Evolutionary conservation across 306 rosid species (phyloP), one percentile per base, ranked within the genome.

Genomic region (Glycine latifolia): DNA sequence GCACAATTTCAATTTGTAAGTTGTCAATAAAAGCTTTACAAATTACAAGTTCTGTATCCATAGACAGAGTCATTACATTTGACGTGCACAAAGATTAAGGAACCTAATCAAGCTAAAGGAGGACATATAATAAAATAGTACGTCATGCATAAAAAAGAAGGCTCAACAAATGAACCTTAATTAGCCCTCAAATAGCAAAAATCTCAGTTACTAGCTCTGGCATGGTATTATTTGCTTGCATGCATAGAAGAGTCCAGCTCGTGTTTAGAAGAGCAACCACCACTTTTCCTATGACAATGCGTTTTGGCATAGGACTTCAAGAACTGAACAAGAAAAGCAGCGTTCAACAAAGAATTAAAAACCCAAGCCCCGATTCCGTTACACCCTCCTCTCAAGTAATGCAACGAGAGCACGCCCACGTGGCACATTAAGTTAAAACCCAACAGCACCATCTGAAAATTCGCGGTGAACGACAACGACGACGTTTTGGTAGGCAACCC

Each of bases 351-450:
- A 0, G 94, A 87, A 74, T 90, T 93, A 67, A 85, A 87, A 6
- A 77, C 39, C 97, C 96, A 93, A 7, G 97, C 96, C 0, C 94
- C 97, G 8, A 93, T 91, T 39, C 97, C 97, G 11, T 93, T 91
- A 61, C 97, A 93, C 35, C 97, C 97, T 14, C 97, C 96, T 86
- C 89, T 88, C 49, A 75, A 15, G 15, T 87, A 80, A 79, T 93
- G 97, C 52, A 93, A 71, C 10, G 61, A 50, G 15, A 93, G 81
- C 2, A 93, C 97, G 14, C 91, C 92, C 14, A 83, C 48, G 41
- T 93, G 96, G 76, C 94, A 91, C 1, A 81, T 85, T 85, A 91
- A 7, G 69, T 90, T 93, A 46, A 87, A 90, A 0, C 75, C 80
- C 13, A 91, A 70, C 26, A 90, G 58, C 61, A 67, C 20, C 58